Evolutionary conservation across 257 asterid species (phyloP).

Genomic region (Verbascum thapsus): DNA sequence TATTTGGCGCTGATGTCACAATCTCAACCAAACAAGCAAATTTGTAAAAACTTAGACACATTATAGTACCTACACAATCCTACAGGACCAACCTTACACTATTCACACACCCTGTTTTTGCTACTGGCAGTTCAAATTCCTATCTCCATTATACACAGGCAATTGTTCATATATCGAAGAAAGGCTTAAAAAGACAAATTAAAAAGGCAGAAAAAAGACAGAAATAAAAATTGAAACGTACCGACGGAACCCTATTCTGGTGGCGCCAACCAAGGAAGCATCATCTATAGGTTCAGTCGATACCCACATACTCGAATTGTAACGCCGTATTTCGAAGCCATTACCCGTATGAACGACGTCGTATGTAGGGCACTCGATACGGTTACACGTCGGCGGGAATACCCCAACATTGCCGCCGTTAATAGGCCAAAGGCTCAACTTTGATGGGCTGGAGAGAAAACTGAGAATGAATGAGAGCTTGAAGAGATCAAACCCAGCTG

Average conservation of each 20-base stretch:
- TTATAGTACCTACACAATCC: no score
- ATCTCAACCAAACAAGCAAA: not conserved
- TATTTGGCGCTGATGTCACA: no score
- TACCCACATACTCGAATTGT: slow-evolving; percentile 70
- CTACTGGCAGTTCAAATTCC: no score
- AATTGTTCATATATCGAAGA: no score
- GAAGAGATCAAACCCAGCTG: slow-evolving; percentile 35
- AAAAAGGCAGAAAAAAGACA: no score
- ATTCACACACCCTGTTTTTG: no score
- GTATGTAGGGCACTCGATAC: slow-evolving; percentile 87
- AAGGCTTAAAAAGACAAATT: no score
- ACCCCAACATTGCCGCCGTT: slow-evolving; percentile 30
- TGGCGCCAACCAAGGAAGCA: slow-evolving; percentile 59
- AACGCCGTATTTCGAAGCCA: slow-evolving; percentile 84
- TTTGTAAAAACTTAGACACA: not conserved
- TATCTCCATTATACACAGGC: no score
- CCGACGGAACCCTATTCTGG: slow-evolving; percentile 64
- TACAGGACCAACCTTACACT: no score
- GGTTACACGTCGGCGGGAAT: slow-evolving; percentile 70
- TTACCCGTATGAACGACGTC: slow-evolving; percentile 65
- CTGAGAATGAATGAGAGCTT: slow-evolving; percentile 47
- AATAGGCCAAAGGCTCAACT: no score
- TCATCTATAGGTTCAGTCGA: slow-evolving; percentile 82
- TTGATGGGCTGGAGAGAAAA: slow-evolving; percentile 27
- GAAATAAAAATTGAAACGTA: slow-evolving; percentile 27